Base-by-base conservation (phyloP, 2,329 filamentous ascomycete species). In the Ophiocordyceps australis region DNA sequence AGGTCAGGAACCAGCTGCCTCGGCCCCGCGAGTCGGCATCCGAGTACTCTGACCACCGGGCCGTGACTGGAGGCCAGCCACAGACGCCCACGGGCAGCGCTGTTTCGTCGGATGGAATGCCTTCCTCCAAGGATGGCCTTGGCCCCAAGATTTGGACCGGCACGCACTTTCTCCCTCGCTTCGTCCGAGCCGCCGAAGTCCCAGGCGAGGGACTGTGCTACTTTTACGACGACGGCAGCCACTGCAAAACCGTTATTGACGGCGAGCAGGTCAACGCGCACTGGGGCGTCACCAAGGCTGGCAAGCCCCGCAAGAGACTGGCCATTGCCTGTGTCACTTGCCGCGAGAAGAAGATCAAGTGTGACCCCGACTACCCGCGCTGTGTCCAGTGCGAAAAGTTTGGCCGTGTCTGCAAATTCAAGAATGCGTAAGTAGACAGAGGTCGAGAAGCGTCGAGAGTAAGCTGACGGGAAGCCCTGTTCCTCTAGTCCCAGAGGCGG, bases 311-410 rank as follows among this genome's bases (percentile, higher is more conserved):
- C 37, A 94, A 94, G 55, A 66, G 85, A 29, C 61, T 93, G 29
- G 83, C 85, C 14, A 83, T 92, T 46, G 82, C 82, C n/a, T 94
- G 85, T 44, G 64, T 92, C 30, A 89, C 82, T 9, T 94, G 85
- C 47, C 70, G 85, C 26, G 83, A 93, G 54, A 94, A 93, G 69
- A 94, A 93, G 61, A 92, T 94, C 55, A 93, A 92, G 50, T 94
- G 85, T 43, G 82, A 93, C 36, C 85, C 83, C 2, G 82, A 85
- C 38, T 76, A 71, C 35, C 79, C 79, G 20, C 82, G 81, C 38
- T 94, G 85, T 40, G 68, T 85, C 28, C 83, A 93, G 51, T 94
- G 85, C 47, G 77, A 89, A 45, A 93, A 92, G 54, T 86, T 86
- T 43, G 81, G 83, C 29, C 67, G 81, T 24, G 61, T 76, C 12